These are phyloP conservation scores for Ceratobasidium sp. DNA, from an alignment of 1,284 basidiomycete species.

Conservation along the genomic window DNA sequence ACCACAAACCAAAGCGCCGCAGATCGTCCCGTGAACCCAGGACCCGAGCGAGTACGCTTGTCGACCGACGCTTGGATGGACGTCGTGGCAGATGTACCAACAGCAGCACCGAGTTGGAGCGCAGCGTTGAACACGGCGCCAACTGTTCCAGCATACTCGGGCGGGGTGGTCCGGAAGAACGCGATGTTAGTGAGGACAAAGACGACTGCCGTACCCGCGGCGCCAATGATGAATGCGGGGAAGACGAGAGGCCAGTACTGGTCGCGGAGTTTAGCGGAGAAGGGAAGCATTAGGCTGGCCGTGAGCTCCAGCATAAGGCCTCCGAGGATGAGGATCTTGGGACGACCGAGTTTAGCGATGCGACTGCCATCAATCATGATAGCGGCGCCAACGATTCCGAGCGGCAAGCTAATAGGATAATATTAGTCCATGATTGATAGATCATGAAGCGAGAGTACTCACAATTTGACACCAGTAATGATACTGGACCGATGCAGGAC, in stretches of 20 bases:
- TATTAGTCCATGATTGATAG: background rate
- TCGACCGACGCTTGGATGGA: constrained; percentile 46
- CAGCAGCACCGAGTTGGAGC: constrained; percentile 48
- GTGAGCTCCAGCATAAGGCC: constrained; percentile 59
- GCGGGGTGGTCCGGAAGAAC: constrained; percentile 6
- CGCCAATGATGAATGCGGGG: constrained; percentile 60
- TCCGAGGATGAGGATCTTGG: constrained; percentile 63
- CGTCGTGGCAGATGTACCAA: constrained; percentile 45
- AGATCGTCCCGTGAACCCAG: background rate
- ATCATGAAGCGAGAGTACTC: background rate
- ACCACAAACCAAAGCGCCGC: constrained; percentile 48
- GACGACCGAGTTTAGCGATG: constrained; percentile 58
- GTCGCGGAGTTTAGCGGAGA: constrained; percentile 57
- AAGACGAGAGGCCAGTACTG: constrained; percentile 65
- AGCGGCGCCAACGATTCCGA: constrained; percentile 50
- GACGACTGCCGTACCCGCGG: constrained; percentile 19
- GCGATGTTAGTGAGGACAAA: background rate
- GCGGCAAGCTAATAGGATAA: background rate
- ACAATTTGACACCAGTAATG: constrained; percentile 39
- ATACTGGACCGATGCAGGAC: constrained; percentile 34
- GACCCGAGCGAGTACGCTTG: background rate
- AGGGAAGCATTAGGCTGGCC: constrained; percentile 61
- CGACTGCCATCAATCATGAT: constrained; percentile 59
- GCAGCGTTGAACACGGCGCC: constrained; percentile 49
- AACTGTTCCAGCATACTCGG: constrained; percentile 45